Conservation (phyloP, 306 rosid species). For the Fragaria iinumae region DNA sequence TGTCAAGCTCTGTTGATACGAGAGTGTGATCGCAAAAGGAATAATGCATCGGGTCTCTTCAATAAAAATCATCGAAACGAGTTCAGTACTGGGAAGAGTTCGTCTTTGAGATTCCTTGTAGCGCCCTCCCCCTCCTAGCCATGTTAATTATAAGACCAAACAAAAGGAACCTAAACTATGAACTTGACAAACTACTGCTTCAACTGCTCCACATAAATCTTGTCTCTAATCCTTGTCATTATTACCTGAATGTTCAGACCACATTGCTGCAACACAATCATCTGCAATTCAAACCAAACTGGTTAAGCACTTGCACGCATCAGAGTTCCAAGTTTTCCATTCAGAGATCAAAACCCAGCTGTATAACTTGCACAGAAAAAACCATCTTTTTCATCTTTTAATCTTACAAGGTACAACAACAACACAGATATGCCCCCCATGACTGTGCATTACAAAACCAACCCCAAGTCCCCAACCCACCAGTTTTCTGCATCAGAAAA, state of each 20-base stretch:
- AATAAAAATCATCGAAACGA: not conserved
- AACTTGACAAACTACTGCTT: not conserved
- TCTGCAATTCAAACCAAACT: not conserved
- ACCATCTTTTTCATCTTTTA: constrained; percentile 34
- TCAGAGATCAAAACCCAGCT: constrained; percentile 14
- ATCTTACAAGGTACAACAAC: constrained; percentile 42
- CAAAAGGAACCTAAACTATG: not conserved
- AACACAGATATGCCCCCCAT: constrained; percentile 10
- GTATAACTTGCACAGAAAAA: constrained; percentile 15
- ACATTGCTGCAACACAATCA: constrained; percentile 8
- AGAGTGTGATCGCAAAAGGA: not conserved
- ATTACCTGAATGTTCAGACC: constrained; percentile 14
- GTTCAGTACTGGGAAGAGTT: not conserved
- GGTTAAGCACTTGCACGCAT: not conserved
- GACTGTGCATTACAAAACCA: constrained; percentile 34
- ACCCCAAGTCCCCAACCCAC: constrained; percentile 32
- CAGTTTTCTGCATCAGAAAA: constrained; percentile 50
- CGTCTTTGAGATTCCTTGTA: not conserved
- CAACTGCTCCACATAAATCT: constrained; percentile 25
- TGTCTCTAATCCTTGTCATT: constrained; percentile 26
- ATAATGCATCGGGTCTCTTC: not conserved
- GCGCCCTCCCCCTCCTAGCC: not conserved
- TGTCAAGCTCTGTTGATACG: not conserved
- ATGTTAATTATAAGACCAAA: not conserved
- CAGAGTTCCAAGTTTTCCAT: constrained; percentile 4